Conservation (phyloP, 108 stramenopile genomes). For the Bacterosira constricta region DNA sequence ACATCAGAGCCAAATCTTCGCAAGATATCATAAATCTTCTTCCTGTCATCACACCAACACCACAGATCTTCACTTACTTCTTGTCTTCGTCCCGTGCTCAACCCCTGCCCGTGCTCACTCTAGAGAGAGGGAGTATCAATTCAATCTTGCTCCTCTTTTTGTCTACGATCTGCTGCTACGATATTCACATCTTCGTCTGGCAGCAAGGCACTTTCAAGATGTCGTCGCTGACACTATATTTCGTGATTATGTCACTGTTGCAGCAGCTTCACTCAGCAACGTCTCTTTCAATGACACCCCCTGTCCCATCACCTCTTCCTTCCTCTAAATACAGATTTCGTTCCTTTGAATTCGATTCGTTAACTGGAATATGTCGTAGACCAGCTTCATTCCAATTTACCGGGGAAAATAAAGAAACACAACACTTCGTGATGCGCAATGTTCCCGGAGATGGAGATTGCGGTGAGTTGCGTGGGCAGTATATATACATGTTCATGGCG, state of each 20-base stretch:
- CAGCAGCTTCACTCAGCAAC: background rate
- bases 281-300: background rate
- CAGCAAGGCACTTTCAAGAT: background rate
- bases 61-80: too few species aligned
- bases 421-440: conserved; percentile 58
- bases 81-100: too few species aligned
- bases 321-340: conserved; percentile 16
- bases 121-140: too few species aligned
- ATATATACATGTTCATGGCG: too few species aligned
- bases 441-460: conserved; percentile 82
- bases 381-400: conserved; percentile 30
- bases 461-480: too few species aligned
- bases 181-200: too few species aligned
- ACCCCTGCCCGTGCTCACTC: too few species aligned
- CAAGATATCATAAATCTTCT: too few species aligned
- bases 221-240: background rate
- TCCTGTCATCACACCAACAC: too few species aligned
- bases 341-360: conserved; percentile 37
- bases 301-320: background rate
- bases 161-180: too few species aligned
- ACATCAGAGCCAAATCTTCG: too few species aligned
- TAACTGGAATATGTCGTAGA: conserved; percentile 36
- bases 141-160: too few species aligned
- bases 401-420: background rate
- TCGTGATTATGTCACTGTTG: background rate